phyloP scores from a whole-genome alignment of 2,329 filamentous ascomycete species.

The Lecanicillium sp. region DNA sequence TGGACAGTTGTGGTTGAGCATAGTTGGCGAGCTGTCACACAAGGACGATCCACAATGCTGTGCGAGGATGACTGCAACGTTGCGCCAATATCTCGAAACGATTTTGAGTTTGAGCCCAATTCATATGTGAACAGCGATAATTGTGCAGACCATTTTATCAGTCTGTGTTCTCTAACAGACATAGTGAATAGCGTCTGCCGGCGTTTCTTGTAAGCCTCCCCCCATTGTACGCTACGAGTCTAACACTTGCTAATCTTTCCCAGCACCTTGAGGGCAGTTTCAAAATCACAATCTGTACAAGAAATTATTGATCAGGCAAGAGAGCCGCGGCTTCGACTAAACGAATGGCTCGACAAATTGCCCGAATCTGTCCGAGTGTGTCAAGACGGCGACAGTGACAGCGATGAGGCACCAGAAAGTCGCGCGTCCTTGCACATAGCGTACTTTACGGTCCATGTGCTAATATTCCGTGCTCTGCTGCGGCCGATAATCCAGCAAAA shows the following conservation, averaged over 20 bases:
- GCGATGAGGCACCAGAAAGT: slow-evolving; percentile 8
- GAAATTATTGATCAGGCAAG: slow-evolving; percentile 6
- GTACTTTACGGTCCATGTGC: slow-evolving; percentile 10
- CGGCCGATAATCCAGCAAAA: slow-evolving; percentile 8
- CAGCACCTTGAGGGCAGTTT: slow-evolving; percentile 11
- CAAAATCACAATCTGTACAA: slow-evolving; percentile 6
- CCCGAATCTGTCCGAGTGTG: slow-evolving; percentile 8
- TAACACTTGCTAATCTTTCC: neutral
- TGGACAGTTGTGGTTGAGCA: slow-evolving; percentile 13
- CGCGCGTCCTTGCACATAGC: slow-evolving; percentile 10
- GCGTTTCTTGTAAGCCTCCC: slow-evolving; percentile 10
- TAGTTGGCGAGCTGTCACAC: slow-evolving; percentile 13
- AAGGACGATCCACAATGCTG: slow-evolving; percentile 12
- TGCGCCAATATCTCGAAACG: slow-evolving; percentile 5
- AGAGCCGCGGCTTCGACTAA: slow-evolving; percentile 7
- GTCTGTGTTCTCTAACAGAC: slow-evolving; percentile 10
- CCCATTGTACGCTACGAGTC: neutral
- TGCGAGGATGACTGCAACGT: slow-evolving; percentile 13
- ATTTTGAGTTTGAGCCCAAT: slow-evolving; percentile 5
- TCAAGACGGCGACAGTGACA: slow-evolving; percentile 2
- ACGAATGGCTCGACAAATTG: slow-evolving; percentile 9
- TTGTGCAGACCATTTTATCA: slow-evolving; percentile 9
- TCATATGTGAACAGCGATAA: neutral
- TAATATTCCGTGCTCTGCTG: slow-evolving; percentile 10
- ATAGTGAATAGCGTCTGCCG: slow-evolving; percentile 9